phyloP scores from a whole-genome alignment of 73 alveolate species.

The Paramecium caudatum region DNA sequence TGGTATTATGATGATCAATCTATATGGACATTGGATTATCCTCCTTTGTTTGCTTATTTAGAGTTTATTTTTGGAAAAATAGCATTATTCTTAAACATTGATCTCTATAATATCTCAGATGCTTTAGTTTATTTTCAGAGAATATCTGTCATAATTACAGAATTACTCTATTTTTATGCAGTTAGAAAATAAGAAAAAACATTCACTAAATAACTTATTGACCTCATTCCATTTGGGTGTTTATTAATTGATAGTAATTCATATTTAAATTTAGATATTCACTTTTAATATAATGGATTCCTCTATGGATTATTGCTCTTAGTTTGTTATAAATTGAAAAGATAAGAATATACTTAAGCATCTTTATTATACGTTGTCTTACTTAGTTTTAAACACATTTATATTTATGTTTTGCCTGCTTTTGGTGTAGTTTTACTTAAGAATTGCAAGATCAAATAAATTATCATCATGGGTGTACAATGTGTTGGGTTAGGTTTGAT shows the following conservation, averaged over 20 bases:
- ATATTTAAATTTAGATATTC: slow-evolving; percentile 75
- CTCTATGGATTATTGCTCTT: slow-evolving; percentile 81
- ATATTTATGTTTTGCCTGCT: slow-evolving; percentile 88
- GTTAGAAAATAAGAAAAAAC: slow-evolving; percentile 48
- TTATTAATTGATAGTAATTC: slow-evolving; percentile 83
- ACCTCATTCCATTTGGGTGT: slow-evolving; percentile 80
- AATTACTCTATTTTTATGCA: slow-evolving; percentile 86
- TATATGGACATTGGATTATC: slow-evolving; percentile 94
- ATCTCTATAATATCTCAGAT: slow-evolving; percentile 78
- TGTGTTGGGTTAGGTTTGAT: slow-evolving; percentile 72
- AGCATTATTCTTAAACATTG: slow-evolving; percentile 82
- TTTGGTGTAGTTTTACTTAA: slow-evolving; percentile 79
- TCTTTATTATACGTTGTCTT: slow-evolving; percentile 82
- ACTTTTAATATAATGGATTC: slow-evolving; percentile 91
- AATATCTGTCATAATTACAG: slow-evolving; percentile 88
- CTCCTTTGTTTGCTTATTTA: slow-evolving; percentile 95
- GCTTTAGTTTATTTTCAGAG: slow-evolving; percentile 82
- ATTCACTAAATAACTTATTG: slow-evolving; percentile 38
- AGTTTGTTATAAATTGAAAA: slow-evolving; percentile 23
- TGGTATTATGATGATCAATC: slow-evolving; percentile 91
- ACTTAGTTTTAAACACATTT: slow-evolving; percentile 88
- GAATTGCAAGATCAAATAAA: slow-evolving; percentile 77
- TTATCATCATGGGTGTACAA: slow-evolving; percentile 74
- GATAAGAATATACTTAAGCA: slow-evolving; percentile 80
- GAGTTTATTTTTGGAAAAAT: slow-evolving; percentile 85